Evolutionary conservation across 768 basidiomycete species (phyloP), one percentile per base, ranked within the genome.

Genomic region (Lactarius hatsudake): DNA sequence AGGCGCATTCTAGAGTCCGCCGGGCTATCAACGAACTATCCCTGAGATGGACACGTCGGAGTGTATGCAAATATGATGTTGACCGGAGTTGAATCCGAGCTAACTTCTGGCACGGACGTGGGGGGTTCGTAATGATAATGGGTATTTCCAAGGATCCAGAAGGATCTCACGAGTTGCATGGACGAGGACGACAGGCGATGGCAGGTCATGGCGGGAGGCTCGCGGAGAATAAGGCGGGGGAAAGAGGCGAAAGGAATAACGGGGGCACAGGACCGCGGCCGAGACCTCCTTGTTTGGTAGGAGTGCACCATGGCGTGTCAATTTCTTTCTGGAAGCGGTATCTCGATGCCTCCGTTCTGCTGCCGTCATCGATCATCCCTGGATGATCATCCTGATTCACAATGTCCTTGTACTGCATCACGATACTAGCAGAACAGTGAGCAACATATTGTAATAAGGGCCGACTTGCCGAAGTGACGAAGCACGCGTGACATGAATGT

Each of bases 21-120:
- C 58, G 43, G 60, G 61, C 61, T 66, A 69, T 69, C 68, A 67
- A 69, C 60, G 61, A 66, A 66, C 65, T 69, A 69, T 62, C 59
- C 59, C 68, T 42, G 65, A 62, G 61, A 69, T 62, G 68, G 68
- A 60, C 58, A 59, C 23, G 68, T 69, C 68, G 68, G 65, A 69
- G 67, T 60, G 55, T 62, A 43, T 34, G 34, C 36, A 40, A 59
- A 28, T 38, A 38, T 17, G 48, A 57, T 36, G n/a, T 45, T 42
- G 56, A 51, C 45, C 61, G 57, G 66, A 64, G 57, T 63, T 64
- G 62, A 63, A 67, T 59, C 48, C 36, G 26, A 57, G n/a, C 42
- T 23, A 56, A n/a, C 42, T 57, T 63, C 40, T 42, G 23, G 48
- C 17, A 56, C n/a, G 20, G 23, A 56, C 57, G 26, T 45, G 45